Conservation (phyloP, 2,329 filamentous ascomycete species). For the Aspergillus neotritici region DNA sequence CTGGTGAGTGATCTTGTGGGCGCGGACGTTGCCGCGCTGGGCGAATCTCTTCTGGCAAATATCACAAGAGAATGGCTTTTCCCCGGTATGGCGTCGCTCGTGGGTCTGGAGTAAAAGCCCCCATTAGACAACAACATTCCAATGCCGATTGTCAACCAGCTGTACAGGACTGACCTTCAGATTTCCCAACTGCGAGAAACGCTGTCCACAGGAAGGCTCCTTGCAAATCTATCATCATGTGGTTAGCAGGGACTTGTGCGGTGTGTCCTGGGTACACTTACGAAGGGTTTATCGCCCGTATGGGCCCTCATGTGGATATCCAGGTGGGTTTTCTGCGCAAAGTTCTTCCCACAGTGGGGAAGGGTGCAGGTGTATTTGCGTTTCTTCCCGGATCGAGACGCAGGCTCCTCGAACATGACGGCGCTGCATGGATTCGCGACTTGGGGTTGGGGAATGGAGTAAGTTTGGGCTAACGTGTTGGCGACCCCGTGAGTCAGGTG, state of each 20-base stretch:
- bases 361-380: slow-evolving; percentile 70
- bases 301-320: slow-evolving; percentile 85
- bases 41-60: slow-evolving; percentile 77
- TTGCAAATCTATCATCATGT: slow-evolving; percentile 54
- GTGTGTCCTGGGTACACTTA: slow-evolving; percentile 45
- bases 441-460: slow-evolving; percentile 20
- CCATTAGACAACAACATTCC: neutral
- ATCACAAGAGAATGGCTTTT: slow-evolving; percentile 75
- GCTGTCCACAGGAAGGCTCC: slow-evolving; percentile 65
- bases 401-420: slow-evolving; percentile 30
- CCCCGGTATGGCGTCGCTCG: slow-evolving; percentile 78
- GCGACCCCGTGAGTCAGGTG: slow-evolving; percentile 24
- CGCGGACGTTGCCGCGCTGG: slow-evolving; percentile 77
- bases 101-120: slow-evolving; percentile 58
- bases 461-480: slow-evolving; percentile 17
- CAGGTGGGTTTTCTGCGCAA: slow-evolving; percentile 86
- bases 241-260: slow-evolving; percentile 3
- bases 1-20: slow-evolving; percentile 76
- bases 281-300: slow-evolving; percentile 84
- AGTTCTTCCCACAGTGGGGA: slow-evolving; percentile 70
- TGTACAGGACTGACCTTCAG: slow-evolving; percentile 58
- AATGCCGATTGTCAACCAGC: neutral
- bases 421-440: slow-evolving; percentile 15
- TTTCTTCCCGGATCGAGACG: slow-evolving; percentile 35
- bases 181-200: slow-evolving; percentile 87